Evolutionary conservation across 345 rosid genomes (phyloP), one percentile per base, ranked within the genome.

Genomic region (Barbarea vulgaris): DNA sequence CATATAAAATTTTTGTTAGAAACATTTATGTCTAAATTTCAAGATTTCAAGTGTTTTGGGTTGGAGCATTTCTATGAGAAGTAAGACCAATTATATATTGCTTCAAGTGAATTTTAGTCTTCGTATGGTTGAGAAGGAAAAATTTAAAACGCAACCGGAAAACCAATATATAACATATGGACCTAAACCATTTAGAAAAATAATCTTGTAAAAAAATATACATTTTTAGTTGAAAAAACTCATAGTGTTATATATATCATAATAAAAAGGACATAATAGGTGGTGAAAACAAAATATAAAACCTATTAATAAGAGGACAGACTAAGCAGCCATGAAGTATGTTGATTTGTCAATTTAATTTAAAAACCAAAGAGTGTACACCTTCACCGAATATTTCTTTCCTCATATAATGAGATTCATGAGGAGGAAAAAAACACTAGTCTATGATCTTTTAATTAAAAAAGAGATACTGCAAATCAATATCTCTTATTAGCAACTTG

Each of bases 331-430:
- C 44, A 65, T n/a, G 71, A 65, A 25, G 64, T 31, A 30, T 42
- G 54, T 30, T 64, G 64, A 57, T 31, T 56, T 15, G 64, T 64
- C 56, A 53, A 64, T 28, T 19, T 44, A 17, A 54, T 31, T 47
- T 4, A n/a, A 56, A 24, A 67, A 13, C 39, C 11, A 42, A 65
- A 25, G 21, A 56, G 71, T 73, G 47, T 33, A 55, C 19, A 47
- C 72, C 72, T 67, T 51, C 78, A 47, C 78, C 39, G 52, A 50
- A 37, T 75, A 58, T 58, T 60, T 69, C 0, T 61, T 75, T 61
- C 69, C 48, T 69, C 9, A 61, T 37, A 52, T 66, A 61, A 68
- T 37, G 63, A 51, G 63, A 51, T 60, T 51, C 50, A 69, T 15
- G 6, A 54, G 22, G 21, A 41, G 24, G 11, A 13, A 28, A 55